Evolutionary conservation across 345 rosid species (phyloP).

Genomic region (Syzygium jambos): DNA sequence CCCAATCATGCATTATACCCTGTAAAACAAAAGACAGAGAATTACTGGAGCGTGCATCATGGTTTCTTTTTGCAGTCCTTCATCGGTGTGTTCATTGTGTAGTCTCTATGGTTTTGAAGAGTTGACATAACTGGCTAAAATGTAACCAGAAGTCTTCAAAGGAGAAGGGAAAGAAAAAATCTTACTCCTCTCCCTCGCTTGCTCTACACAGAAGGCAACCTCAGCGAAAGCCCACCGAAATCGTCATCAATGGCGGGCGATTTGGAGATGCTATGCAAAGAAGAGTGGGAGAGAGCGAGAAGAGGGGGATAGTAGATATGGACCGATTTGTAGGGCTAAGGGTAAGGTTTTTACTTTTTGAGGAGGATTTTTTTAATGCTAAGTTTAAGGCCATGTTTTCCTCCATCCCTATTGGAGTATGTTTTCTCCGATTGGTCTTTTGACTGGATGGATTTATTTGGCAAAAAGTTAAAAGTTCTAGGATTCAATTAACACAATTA

Average conservation of each 20-base stretch:
- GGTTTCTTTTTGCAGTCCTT: background rate
- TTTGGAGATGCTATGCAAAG: too few species aligned
- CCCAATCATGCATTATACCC: background rate
- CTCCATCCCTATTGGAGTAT: background rate
- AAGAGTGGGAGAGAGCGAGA: too few species aligned
- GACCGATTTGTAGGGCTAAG: background rate
- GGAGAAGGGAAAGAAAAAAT: too few species aligned
- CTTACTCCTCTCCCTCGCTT: background rate
- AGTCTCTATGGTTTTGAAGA: background rate
- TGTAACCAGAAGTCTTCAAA: background rate
- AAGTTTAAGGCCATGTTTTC: background rate
- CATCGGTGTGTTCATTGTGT: background rate
- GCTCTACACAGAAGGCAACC: background rate
- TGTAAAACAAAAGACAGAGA: background rate
- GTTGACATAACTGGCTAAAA: background rate
- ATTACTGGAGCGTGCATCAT: background rate
- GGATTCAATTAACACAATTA: too few species aligned
- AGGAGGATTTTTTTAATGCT: background rate
- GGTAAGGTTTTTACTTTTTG: background rate
- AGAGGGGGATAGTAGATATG: too few species aligned
- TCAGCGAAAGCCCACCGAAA: too few species aligned
- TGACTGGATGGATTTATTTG: background rate
- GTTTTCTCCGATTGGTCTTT: background rate
- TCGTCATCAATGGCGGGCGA: too few species aligned
- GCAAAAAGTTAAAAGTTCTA: too few species aligned